Evolutionary conservation across 2,329 filamentous ascomycete genomes (phyloP), one percentile per base, ranked within the genome.

Genomic region (Trichoderma oligosporum): DNA sequence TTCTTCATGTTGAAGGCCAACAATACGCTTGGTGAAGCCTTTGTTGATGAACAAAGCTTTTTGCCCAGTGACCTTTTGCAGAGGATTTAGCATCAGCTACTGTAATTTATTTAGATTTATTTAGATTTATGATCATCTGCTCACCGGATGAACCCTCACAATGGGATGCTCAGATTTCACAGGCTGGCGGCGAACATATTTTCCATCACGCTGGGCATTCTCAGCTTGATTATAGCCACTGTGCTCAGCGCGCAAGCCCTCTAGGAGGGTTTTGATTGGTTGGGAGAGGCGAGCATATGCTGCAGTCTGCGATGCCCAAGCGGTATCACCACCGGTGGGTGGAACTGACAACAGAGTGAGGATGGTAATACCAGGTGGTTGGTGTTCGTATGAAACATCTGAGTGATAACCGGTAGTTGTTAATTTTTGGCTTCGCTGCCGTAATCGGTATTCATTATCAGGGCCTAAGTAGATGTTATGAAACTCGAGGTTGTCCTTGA

Each of bases 281-380:
- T 70, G 67, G 49, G 75, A 78, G 12, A 80, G 65, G 0, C 71
- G 67, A 59, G 78, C 76, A 58, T 76, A 78, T 4, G 78, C 66
- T 0, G 75, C 76, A 39, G 77, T 77, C 20, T 70, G 68, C 1
- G 76, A 79, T 16, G 78, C 70, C 76, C 76, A 78, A 1, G 75
- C 74, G 1, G 76, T 79, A 57, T 78, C 76, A 0, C 76, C 76
- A 2, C 76, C 76, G 5, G 76, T 73, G 7, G 67, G 67, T 0
- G 78, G 77, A 57, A 78, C 75, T 52, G 78, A 75, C 62, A 80
- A 75, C 74, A 80, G 80, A 16, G 77, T 70, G 9, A 81, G 67
- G n/a, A 80, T 62, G 1, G 77, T 79, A 60, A 79, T 80, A 1
- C 73, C 76, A 0, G 78, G 78, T 2, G 77, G 77, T 59, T 80